Conservation (phyloP, 129 eudicot species). For the Cynara cardunculus region DNA sequence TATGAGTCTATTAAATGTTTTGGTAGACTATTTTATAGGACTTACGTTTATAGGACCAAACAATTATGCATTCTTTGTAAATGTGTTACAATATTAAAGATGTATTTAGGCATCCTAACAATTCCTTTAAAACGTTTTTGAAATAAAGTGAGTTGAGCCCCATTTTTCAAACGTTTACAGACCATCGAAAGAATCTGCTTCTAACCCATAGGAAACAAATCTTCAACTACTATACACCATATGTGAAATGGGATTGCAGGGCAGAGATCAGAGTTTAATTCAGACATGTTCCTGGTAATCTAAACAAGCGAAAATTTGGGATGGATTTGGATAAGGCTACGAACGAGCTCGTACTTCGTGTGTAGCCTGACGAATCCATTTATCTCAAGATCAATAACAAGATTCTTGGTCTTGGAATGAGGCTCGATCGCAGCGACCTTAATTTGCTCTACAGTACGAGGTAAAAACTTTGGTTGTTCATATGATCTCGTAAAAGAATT, state of each 20-base stretch:
- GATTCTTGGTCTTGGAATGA: slow-evolving; percentile 95
- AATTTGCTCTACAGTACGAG: slow-evolving; percentile 69
- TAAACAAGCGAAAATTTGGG: slow-evolving; percentile 69
- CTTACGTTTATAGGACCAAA: not conserved
- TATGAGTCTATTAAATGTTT: too few relatives aligned
- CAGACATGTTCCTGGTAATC: slow-evolving; percentile 90
- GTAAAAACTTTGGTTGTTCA: slow-evolving; percentile 25
- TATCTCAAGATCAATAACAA: slow-evolving; percentile 83
- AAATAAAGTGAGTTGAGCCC: too few relatives aligned
- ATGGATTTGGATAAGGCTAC: too few relatives aligned
- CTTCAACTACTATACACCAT: too few relatives aligned
- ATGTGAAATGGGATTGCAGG: slow-evolving; percentile 34
- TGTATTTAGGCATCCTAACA: too few relatives aligned
- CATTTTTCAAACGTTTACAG: too few relatives aligned
- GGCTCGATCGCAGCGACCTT: slow-evolving; percentile 89
- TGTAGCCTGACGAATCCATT: slow-evolving; percentile 92
- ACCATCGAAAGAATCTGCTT: too few relatives aligned
- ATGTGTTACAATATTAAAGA: too few relatives aligned
- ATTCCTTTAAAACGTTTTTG: too few relatives aligned
- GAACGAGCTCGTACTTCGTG: too few relatives aligned
- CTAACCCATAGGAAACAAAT: too few relatives aligned
- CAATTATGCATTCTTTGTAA: not conserved
- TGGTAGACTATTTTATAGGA: too few relatives aligned
- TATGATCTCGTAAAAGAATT: not conserved
- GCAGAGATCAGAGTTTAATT: slow-evolving; percentile 94